A percentile compares a stretch with the other conserved stretches of the same genome.
Conservation (phyloP, 2,329 filamentous ascomycete species). For the Leptographium flavum region DNA sequence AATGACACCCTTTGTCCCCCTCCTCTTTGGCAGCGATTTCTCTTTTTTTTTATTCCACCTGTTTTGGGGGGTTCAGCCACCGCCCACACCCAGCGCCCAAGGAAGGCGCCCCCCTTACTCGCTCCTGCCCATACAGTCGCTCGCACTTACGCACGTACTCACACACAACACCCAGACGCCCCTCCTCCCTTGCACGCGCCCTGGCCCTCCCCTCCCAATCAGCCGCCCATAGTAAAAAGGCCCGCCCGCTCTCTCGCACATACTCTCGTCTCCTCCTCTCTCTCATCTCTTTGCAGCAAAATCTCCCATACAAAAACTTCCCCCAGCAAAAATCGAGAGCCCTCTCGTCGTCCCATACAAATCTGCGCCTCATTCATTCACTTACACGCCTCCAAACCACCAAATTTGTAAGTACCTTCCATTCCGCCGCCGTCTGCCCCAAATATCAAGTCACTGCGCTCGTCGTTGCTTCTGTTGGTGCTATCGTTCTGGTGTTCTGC, state of each 20-base stretch:
- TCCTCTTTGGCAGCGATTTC: conserved; percentile 2
- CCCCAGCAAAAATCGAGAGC: conserved; percentile 29
- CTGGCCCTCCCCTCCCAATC: conserved; percentile 30
- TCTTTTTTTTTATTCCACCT: conserved; percentile 7
- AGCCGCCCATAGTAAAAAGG: conserved; percentile 52
- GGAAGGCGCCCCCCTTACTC: neutral
- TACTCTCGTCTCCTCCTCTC: conserved; percentile 36
- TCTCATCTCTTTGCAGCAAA: conserved; percentile 28
- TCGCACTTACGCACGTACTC: neutral
- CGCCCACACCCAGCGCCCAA: conserved; percentile 13
- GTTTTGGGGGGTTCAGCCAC: conserved; percentile 11
- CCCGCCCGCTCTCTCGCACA: conserved; percentile 41
- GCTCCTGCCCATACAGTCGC: neutral
- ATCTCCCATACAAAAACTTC: conserved; percentile 42
- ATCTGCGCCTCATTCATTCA: conserved; percentile 17
- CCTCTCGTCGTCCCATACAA: conserved; percentile 31
- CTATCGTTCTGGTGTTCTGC: neutral
- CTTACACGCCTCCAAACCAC: conserved; percentile 28
- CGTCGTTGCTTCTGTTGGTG: neutral
- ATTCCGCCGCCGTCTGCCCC: conserved; percentile 22
- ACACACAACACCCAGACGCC: conserved; percentile 1
- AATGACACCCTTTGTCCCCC: conserved; percentile 7
- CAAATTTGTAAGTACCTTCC: conserved; percentile 39
- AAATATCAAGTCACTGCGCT: conserved; percentile 25
- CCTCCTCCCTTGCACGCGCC: conserved; percentile 3